These are phyloP conservation scores for Akanthomyces lecanii DNA, from an alignment of 2,329 filamentous ascomycete genomes.

Conservation along the genomic window DNA sequence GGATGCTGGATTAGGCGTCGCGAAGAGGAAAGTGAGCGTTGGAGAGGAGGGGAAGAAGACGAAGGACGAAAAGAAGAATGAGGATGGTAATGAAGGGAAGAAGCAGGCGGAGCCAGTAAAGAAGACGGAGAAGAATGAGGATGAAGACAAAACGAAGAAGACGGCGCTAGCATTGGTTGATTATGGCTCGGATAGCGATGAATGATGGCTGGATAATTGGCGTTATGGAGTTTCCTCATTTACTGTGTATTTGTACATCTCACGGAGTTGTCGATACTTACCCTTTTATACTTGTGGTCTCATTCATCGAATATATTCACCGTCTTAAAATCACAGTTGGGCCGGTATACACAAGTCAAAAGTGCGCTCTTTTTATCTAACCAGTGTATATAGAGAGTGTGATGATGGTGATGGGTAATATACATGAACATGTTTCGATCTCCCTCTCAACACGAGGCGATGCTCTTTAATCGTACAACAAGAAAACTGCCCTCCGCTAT, in stretches of 20 bases:
- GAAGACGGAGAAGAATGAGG: constrained; percentile 20
- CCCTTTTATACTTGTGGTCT: too few relatives aligned
- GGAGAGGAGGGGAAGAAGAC: constrained; percentile 17
- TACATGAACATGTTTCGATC: constrained; percentile 17
- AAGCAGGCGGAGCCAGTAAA: constrained; percentile 15
- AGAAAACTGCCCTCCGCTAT: background rate
- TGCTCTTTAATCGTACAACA: constrained; percentile 4
- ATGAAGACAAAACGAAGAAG: background rate
- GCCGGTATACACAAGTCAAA: background rate
- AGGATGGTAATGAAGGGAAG: constrained; percentile 1
- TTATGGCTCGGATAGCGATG: constrained; percentile 54
- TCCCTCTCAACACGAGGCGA: background rate
- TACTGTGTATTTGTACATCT: background rate
- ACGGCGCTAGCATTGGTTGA: constrained; percentile 42
- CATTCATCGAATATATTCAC: too few relatives aligned
- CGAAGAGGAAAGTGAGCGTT: constrained; percentile 16
- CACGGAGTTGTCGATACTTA: too few relatives aligned
- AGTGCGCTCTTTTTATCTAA: constrained; percentile 1
- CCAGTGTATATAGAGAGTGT: constrained; percentile 3
- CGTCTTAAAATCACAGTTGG: too few relatives aligned
- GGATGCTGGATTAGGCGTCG: constrained; percentile 21
- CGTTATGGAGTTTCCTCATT: constrained; percentile 9
- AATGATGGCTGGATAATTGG: constrained; percentile 21
- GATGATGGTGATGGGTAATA: constrained; percentile 3
- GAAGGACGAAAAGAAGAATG: constrained; percentile 15